Base-by-base conservation (phyloP, 768 basidiomycete species). In the Gelatoporia subvermispora region DNA sequence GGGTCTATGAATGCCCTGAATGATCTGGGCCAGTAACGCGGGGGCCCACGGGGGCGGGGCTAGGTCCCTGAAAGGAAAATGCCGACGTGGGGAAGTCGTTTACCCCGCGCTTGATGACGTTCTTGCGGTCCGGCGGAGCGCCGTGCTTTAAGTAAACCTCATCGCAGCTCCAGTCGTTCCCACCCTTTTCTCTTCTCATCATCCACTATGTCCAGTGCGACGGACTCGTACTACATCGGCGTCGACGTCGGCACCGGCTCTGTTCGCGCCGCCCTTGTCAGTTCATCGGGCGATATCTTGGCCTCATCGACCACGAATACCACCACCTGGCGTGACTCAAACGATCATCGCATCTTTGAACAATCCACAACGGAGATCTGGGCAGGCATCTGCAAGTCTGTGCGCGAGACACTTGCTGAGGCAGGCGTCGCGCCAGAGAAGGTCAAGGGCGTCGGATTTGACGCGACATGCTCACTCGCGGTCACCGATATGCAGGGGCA, bases 401-500 rank as follows among this genome's bases (percentile, higher is more conserved):
- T 88, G 50, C 79, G 73, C 58, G 75, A 74, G 4, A 84, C 90
- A 44, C 68, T 98, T 21, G 52, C 72, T 8, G 68, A 75, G 24
- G 75, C 85, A 0, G 69, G 76, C 3, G 66, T 90, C 23, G 55
- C 74, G 24, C 77, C 85, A 9, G 63, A 69, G 2, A 67, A 73
- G 4, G 83, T 99, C 49, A 90, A 87, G 60, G 96, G 96, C 1
- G 59, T 97, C 39, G 92, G 93, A 13, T 93, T 95, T 65, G 94
- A 97, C 65, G 95, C 94, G 41, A 99, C 96, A 0, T 99, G 96
- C 68, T 96, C 93, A 0, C 74, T 98, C 36, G 93, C 94, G 0
- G 94, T 97, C 18, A 74, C 84, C 1, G 83, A 90, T 62, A 68
- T 78, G 42, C 63, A 83, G 15, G 93, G 93, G 5, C 68, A 78